phyloP scores from a whole-genome alignment of 768 basidiomycete species.

The Tubosaeta sp. region DNA sequence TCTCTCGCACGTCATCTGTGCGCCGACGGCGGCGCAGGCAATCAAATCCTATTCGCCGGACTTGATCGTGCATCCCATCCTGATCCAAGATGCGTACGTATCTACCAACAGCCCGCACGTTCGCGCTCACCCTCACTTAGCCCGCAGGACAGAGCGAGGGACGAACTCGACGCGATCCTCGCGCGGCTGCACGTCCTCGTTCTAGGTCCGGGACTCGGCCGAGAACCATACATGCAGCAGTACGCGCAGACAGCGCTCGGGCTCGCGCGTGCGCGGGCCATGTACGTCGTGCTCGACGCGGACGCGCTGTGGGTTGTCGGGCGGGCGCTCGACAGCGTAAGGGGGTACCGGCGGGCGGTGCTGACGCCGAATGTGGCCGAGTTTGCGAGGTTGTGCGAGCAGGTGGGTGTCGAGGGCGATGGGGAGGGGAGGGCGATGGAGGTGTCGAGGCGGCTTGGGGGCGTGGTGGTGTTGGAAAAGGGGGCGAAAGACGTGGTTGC shows the following conservation, averaged over 20 bases:
- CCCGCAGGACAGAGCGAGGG: constrained; percentile 42
- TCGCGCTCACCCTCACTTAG: constrained; percentile 28
- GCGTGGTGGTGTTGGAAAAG: constrained; percentile 89
- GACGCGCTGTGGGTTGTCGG: constrained; percentile 87
- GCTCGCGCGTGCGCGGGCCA: constrained; percentile 66
- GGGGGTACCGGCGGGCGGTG: constrained; percentile 83
- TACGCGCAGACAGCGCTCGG: constrained; percentile 73
- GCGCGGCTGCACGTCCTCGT: constrained; percentile 88
- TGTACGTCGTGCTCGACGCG: constrained; percentile 93
- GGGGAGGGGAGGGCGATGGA: constrained; percentile 55
- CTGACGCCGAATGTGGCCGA: constrained; percentile 95
- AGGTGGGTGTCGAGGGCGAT: constrained; percentile 57
- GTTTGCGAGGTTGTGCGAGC: constrained; percentile 79
- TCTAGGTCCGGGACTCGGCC: constrained; percentile 91
- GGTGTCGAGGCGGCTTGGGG: constrained; percentile 74
- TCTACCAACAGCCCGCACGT: not conserved
- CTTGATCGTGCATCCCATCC: constrained; percentile 93
- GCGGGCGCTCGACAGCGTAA: constrained; percentile 65
- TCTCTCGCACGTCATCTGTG: constrained; percentile 95
- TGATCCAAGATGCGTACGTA: constrained; percentile 62
- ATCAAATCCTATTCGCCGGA: constrained; percentile 99
- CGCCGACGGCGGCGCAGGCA: constrained; percentile 83
- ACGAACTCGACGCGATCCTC: constrained; percentile 63
- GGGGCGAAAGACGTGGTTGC: constrained; percentile 81
- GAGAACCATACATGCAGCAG: constrained; percentile 84